Percentiles rank a stretch among this genome's conserved stretches.
Evolutionary conservation across 345 rosid species (phyloP).

Genomic region (Passiflora organensis): DNA sequence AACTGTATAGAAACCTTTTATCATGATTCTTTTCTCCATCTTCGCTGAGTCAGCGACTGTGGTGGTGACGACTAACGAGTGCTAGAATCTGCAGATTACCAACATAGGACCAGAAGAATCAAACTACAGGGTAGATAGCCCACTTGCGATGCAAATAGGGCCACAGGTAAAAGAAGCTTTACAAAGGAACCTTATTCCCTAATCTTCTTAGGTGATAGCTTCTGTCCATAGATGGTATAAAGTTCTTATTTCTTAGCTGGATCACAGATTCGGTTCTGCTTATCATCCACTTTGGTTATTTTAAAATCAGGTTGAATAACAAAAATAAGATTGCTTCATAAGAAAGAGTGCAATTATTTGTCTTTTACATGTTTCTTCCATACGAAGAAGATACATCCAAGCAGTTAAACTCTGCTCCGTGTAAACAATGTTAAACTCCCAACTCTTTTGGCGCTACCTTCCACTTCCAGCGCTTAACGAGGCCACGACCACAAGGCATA

Average conservation of each 20-base stretch:
- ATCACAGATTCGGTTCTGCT: not conserved
- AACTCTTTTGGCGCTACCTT: not conserved
- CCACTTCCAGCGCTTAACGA: not conserved
- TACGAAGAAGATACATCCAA: conserved; percentile 5
- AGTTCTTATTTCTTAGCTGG: conserved; percentile 10
- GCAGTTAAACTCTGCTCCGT: conserved; percentile 3
- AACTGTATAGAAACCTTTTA: too few relatives aligned
- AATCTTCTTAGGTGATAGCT: not conserved
- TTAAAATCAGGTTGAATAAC: too few relatives aligned
- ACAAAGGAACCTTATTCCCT: conserved; percentile 26
- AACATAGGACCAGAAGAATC: conserved; percentile 15
- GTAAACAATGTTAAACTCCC: not conserved
- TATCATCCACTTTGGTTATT: too few relatives aligned
- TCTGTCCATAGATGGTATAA: not conserved
- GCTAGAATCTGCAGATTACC: not conserved
- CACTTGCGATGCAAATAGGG: conserved; percentile 3
- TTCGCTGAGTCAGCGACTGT: too few relatives aligned
- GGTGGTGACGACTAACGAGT: too few relatives aligned
- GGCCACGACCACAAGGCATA: conserved; percentile 18
- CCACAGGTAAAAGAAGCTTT: conserved; percentile 13
- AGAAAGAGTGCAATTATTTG: not conserved
- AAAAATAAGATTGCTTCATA: not conserved
- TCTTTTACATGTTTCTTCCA: conserved; percentile 10
- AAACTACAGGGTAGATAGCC: conserved; percentile 2
- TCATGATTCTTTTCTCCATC: too few relatives aligned